Evolutionary conservation across 352 stramenopile genomes (phyloP).

Genomic region (Pythium biforme): DNA sequence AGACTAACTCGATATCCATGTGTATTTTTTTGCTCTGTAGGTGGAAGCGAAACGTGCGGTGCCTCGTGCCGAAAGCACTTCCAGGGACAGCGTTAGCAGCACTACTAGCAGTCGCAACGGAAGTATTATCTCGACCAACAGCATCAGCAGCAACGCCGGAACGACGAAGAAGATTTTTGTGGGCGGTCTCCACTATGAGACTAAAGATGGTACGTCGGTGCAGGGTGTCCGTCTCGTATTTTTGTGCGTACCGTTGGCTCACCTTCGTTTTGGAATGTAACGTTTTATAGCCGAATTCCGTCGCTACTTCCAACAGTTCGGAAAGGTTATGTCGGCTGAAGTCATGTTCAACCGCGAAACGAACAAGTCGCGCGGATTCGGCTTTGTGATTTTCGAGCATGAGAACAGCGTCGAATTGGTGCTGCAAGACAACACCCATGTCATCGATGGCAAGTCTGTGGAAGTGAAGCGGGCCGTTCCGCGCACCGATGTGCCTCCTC

Average conservation of each 20-base stretch:
- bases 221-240: not conserved
- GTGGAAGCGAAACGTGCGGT: conserved; percentile 92
- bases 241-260: not conserved
- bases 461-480: conserved; percentile 87
- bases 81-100: conserved; percentile 53
- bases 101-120: conserved; percentile 53
- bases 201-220: conserved; percentile 79
- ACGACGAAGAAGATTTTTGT: conserved; percentile 93
- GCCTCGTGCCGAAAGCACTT: conserved; percentile 77
- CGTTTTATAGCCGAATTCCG: conserved; percentile 77
- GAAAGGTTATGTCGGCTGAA: conserved; percentile 91
- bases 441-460: conserved; percentile 91
- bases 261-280: not conserved
- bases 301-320: conserved; percentile 92
- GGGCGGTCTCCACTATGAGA: conserved; percentile 92
- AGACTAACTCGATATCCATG: not conserved
- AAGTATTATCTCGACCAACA: conserved; percentile 56
- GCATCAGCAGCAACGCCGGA: conserved; percentile 54
- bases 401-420: conserved; percentile 86
- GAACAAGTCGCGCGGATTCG: conserved; percentile 93
- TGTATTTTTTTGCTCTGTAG: conserved; percentile 27
- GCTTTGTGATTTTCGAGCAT: conserved; percentile 93
- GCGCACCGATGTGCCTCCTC: conserved; percentile 74
- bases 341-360: conserved; percentile 96
- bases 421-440: conserved; percentile 84